phyloP scores from a whole-genome alignment of 352 stramenopile genomes.

The Phytophthora kernoviae region DNA sequence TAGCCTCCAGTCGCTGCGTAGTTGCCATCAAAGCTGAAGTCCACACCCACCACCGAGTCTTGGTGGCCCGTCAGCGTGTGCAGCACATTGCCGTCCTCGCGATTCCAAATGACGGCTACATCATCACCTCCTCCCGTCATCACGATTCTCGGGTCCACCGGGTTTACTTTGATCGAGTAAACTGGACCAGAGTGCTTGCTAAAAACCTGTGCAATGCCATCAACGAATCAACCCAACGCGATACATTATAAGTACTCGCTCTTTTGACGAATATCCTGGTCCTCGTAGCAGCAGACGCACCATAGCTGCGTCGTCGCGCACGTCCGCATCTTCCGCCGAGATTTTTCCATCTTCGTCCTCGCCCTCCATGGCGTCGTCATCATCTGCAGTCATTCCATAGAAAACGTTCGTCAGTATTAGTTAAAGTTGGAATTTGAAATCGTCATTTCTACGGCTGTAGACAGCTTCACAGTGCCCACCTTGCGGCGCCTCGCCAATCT shows the following conservation, averaged over 20 bases:
- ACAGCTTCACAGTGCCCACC: slow-evolving; percentile 36
- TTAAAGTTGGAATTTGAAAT: neutral
- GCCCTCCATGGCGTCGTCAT: slow-evolving; percentile 72
- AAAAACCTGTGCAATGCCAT: slow-evolving; percentile 58
- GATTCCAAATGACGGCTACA: slow-evolving; percentile 87
- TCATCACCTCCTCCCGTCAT: slow-evolving; percentile 87
- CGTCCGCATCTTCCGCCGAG: slow-evolving; percentile 66
- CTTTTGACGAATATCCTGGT: too few species aligned
- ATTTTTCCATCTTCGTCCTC: slow-evolving; percentile 67
- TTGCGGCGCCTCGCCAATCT: slow-evolving; percentile 77
- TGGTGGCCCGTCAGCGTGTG: slow-evolving; percentile 80
- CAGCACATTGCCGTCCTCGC: slow-evolving; percentile 77
- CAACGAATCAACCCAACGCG: neutral
- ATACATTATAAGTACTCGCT: neutral
- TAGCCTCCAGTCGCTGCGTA: slow-evolving; percentile 87
- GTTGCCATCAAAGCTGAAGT: slow-evolving; percentile 89
- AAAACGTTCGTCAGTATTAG: slow-evolving; percentile 4
- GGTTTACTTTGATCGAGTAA: slow-evolving; percentile 85
- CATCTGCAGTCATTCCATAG: slow-evolving; percentile 33
- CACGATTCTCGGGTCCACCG: slow-evolving; percentile 79
- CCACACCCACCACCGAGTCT: slow-evolving; percentile 84
- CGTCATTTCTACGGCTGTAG: neutral
- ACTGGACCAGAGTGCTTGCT: slow-evolving; percentile 78
- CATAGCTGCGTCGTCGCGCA: slow-evolving; percentile 79
- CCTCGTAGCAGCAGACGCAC: slow-evolving; percentile 17